phyloP scores from a whole-genome alignment of 83 land plant genomes.

The Diphasiastrum complanatum region DNA sequence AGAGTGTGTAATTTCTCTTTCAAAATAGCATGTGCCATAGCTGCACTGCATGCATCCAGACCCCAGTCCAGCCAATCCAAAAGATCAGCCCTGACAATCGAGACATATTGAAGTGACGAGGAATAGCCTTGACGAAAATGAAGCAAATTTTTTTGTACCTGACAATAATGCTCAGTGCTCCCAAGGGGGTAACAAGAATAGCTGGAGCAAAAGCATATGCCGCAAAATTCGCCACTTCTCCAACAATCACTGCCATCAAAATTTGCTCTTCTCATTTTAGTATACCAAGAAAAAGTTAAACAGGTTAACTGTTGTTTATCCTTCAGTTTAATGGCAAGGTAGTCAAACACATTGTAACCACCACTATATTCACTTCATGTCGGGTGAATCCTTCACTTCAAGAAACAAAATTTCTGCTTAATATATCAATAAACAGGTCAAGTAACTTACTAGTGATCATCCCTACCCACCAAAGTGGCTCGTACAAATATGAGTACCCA shows the following conservation, averaged over 20 bases:
- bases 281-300: background rate
- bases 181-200: conserved; percentile 10
- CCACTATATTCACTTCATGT: background rate
- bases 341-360: background rate
- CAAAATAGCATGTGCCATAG: conserved; percentile 60
- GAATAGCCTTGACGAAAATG: background rate
- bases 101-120: background rate
- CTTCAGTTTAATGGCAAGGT: too few relatives aligned
- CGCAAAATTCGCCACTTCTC: conserved; percentile 3
- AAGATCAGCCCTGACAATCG: background rate
- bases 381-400: background rate
- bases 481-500: conserved; percentile 11
- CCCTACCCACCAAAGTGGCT: conserved; percentile 13
- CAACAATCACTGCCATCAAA: conserved; percentile 2
- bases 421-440: too few relatives aligned
- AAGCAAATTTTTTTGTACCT: conserved; percentile 5
- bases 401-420: too few relatives aligned
- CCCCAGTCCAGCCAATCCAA: background rate
- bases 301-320: too few relatives aligned
- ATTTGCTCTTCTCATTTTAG: background rate
- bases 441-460: conserved; percentile 14
- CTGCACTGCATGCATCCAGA: conserved; percentile 47
- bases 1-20: conserved; percentile 56
- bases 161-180: background rate
- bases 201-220: conserved; percentile 1